Base-by-base conservation (phyloP, 306 rosid genomes). In the Ziziphus jujuba region DNA sequence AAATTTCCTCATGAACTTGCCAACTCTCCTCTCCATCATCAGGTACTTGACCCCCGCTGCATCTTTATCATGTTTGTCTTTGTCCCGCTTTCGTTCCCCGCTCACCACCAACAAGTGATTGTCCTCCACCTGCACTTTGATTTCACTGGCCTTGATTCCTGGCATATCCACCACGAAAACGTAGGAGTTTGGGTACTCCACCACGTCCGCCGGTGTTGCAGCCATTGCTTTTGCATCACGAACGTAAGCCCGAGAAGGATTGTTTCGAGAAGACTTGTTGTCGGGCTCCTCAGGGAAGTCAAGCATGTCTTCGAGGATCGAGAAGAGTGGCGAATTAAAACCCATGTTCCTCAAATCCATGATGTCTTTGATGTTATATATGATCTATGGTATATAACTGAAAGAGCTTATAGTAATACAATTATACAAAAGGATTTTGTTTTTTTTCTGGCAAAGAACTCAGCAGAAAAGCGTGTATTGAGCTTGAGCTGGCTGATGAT, bases 171-270 rank as follows among this genome's bases (percentile, higher is more conserved):
- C 77, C 28, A 85, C 56, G 45, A 89, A 85, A 4, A 48, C 83
- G 67, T 81, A 81, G 0, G 85, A 66, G 35, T 69, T 75, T 0
- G 89, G 84, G 15, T 74, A 67, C 67, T 89, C 93, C 69, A 65
- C 83, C 44, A 89, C 81, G 58, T 90, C 96, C 0, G 87, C 89
- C 0, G 95, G 88, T 0, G 97, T 90, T 3, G 91, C 74, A 0
- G 95, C 97, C 95, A 90, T 87, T 9, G 91, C 97, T 61, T 76
- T 87, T 0, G 91, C 88, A 5, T 87, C 95, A 0, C 87, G 82
- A 0, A 87, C 85, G 31, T 83, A 81, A 1, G 78, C 61, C 9
- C 75, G 36, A 0, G 85, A 61, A 0, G 91, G 91, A 8, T 76
- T 80, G 59, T 77, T 72, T 13, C 54, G 0, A 8, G 54, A n/a